phyloP scores from a whole-genome alignment of 768 basidiomycete species.

The Trametes cingulata region DNA sequence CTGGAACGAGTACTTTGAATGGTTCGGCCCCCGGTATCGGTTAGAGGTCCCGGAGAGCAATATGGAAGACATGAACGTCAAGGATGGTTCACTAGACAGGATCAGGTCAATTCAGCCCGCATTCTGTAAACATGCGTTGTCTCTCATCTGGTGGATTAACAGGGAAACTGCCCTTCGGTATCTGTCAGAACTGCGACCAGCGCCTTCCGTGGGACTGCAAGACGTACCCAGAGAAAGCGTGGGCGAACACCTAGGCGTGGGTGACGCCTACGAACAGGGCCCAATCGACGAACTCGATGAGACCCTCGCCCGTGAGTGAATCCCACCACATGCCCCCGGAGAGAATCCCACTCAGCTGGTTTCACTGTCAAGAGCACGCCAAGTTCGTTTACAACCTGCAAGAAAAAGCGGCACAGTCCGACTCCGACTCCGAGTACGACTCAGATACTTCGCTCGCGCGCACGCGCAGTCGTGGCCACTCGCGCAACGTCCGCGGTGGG shows the following conservation, averaged over 20 bases:
- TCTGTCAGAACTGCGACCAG: conserved; percentile 60
- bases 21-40: conserved; percentile 94
- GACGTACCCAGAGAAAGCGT: conserved; percentile 76
- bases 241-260: conserved; percentile 60
- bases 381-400: conserved; percentile 53
- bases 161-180: conserved; percentile 43
- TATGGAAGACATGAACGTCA: conserved; percentile 90
- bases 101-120: conserved; percentile 57
- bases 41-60: conserved; percentile 90
- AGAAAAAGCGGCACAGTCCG: conserved; percentile 27
- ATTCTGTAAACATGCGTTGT: too few relatives aligned
- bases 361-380: conserved; percentile 54
- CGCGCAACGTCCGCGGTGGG: conserved; percentile 30
- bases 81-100: conserved; percentile 75
- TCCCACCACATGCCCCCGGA: background rate
- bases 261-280: conserved; percentile 45
- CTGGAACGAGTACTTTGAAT: conserved; percentile 92
- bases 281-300: conserved; percentile 64
- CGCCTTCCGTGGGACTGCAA: conserved; percentile 87
- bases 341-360: background rate
- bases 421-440: conserved; percentile 33
- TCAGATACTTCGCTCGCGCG: conserved; percentile 38
- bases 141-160: background rate
- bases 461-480: conserved; percentile 6
- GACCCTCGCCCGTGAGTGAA: conserved; percentile 62